A percentile compares a stretch with the other conserved stretches of the same genome.
These are phyloP conservation scores for Fusarium algeriense DNA, from an alignment of 2,329 filamentous ascomycete species.

Conservation along the genomic window DNA sequence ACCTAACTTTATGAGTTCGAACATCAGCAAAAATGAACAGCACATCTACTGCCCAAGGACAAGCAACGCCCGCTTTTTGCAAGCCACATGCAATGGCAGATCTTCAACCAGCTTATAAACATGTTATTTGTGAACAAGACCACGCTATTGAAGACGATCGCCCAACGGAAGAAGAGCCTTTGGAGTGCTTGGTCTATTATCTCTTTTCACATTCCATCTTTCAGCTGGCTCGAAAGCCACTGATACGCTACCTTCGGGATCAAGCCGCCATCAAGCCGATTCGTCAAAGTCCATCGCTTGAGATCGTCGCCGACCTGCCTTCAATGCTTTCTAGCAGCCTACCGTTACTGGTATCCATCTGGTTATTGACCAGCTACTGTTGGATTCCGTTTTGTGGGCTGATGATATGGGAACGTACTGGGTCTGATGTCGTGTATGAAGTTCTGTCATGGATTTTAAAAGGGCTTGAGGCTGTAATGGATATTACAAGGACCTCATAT, in stretches of 20 bases:
- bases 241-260: conserved; percentile 30
- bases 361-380: conserved; percentile 36
- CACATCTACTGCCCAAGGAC: neutral
- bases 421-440: conserved; percentile 29
- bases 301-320: conserved; percentile 28
- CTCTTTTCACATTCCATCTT: conserved; percentile 36
- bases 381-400: conserved; percentile 35
- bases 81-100: neutral
- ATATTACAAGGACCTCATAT: neutral
- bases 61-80: neutral
- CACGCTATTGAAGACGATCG: conserved; percentile 1
- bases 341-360: conserved; percentile 32
- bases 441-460: conserved; percentile 15
- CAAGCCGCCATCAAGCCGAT: conserved; percentile 32
- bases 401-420: conserved; percentile 37
- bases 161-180: conserved; percentile 22
- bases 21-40: neutral
- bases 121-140: neutral
- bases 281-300: conserved; percentile 19
- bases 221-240: conserved; percentile 20
- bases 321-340: conserved; percentile 34
- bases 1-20: neutral
- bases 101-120: neutral
- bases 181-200: conserved; percentile 16
- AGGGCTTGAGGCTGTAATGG: conserved; percentile 2